Base-by-base conservation (phyloP, 139 green algal genomes). In the Monoraphidium neglectum region DNA sequence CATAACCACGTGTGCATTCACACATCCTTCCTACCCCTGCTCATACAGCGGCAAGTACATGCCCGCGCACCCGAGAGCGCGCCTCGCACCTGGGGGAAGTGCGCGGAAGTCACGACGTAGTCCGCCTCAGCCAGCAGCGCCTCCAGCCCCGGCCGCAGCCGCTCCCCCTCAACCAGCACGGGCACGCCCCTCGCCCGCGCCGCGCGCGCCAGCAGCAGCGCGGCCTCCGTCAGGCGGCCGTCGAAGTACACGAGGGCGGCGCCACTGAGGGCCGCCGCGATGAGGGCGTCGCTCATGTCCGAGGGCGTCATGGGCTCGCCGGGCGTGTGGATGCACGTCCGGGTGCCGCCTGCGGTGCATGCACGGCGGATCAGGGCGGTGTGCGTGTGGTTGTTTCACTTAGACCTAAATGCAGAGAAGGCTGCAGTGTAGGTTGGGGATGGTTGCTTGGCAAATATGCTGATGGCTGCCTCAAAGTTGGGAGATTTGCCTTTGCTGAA, bases 291-390 rank as follows among this genome's bases (percentile, higher is more conserved):
- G 1, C 77, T 84, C 61, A 99, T 77, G 73, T 98, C 94, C 2
- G 76, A 66, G 0, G 87, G 86, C 6, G 15, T 0, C 63, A 97
- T 78, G 0, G 88, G 73, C 4, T 87, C 84, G 2, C 91, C 90
- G 4, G 95, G 94, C 12, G 94, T 98, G 82, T 99, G 95, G 61
- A 99, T 98, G 87, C 95, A 99, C 2, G 93, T 98, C 54, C 94
- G 83, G 0, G 92, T 97, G 81, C 88, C 87, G n/a, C 92, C 90
- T 93, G 84, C 54, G n/a, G n/a, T n/a, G n/a, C n/a, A n/a, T n/a
- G n/a, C n/a, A n/a, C n/a, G n/a, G n/a, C n/a, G n/a, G n/a, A n/a
- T n/a, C n/a, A n/a, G n/a, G n/a, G n/a, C n/a, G n/a, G n/a, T n/a
- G n/a, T n/a, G n/a, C n/a, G n/a, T n/a, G n/a, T n/a, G n/a, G n/a